Conservation (phyloP, 345 rosid genomes). For the Angophora floribunda region DNA sequence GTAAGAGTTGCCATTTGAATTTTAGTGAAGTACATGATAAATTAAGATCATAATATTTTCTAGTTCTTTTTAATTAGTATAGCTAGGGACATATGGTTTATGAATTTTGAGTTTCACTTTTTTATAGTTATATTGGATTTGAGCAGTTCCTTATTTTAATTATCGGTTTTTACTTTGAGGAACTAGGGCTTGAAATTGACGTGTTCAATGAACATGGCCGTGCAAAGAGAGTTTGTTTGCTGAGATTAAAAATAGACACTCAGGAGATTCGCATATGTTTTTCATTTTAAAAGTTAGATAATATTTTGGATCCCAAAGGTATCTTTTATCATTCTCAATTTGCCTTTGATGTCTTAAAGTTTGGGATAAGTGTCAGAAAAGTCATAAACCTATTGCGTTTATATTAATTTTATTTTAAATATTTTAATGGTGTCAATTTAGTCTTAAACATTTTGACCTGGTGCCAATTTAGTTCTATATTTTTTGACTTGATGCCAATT, state of each 20-base stretch:
- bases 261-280: not conserved
- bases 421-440: too few species aligned
- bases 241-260: not conserved
- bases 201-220: not conserved
- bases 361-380: too few species aligned
- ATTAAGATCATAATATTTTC: not conserved
- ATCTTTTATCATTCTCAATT: not conserved
- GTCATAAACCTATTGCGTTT: too few species aligned
- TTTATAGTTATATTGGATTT: not conserved
- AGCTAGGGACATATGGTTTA: not conserved
- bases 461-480: too few species aligned
- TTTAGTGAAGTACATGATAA: not conserved
- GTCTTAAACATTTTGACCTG: too few species aligned
- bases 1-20: not conserved
- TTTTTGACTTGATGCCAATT: too few species aligned
- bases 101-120: not conserved
- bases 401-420: too few species aligned
- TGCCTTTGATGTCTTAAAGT: not conserved
- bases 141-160: not conserved
- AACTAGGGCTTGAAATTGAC: not conserved
- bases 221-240: not conserved
- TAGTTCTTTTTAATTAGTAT: not conserved
- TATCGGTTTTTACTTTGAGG: not conserved
- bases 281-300: not conserved
- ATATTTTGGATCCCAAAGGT: too few species aligned